Evolutionary conservation across 1,139 yeast species (phyloP).

Genomic region (Geotrichum aggregatum): DNA sequence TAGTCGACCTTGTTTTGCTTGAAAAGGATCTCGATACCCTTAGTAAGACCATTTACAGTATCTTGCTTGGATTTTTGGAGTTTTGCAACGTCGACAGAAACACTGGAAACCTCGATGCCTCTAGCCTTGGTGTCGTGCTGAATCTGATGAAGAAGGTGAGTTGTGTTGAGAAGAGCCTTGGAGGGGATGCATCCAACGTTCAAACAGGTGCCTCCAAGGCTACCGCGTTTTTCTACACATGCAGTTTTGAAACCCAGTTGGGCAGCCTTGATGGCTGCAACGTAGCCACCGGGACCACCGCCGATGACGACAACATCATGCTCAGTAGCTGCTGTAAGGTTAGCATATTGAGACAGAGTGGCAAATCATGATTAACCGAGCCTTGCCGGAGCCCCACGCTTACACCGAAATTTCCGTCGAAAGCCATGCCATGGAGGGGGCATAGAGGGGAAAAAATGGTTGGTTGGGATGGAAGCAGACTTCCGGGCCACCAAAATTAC

Average conservation of each 20-base stretch:
- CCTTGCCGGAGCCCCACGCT: no score
- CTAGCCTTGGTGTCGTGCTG: slow-evolving; percentile 77
- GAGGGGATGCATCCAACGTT: slow-evolving; percentile 99
- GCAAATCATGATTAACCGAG: neutral
- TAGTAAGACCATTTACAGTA: slow-evolving; percentile 82
- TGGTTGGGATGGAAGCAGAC: slow-evolving; percentile 9
- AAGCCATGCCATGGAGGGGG: slow-evolving; percentile 5
- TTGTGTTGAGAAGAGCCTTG: slow-evolving; percentile 89
- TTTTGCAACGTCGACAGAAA: slow-evolving; percentile 65
- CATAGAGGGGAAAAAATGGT: slow-evolving; percentile 7
- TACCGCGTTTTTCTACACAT: slow-evolving; percentile 94
- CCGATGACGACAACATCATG: slow-evolving; percentile 95
- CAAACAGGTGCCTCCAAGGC: slow-evolving; percentile 95
- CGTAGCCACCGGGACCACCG: slow-evolving; percentile 98
- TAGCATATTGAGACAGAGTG: neutral
- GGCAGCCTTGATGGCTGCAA: slow-evolving; percentile 98
- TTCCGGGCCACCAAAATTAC: slow-evolving; percentile 9
- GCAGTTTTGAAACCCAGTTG: slow-evolving; percentile 93
- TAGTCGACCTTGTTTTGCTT: slow-evolving; percentile 94
- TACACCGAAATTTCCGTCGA: slow-evolving; percentile 6
- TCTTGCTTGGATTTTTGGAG: slow-evolving; percentile 92
- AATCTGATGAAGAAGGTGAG: slow-evolving; percentile 87
- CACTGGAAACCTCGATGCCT: slow-evolving; percentile 87
- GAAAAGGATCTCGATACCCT: slow-evolving; percentile 91
- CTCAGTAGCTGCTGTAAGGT: slow-evolving; percentile 41